Percentiles rank a stretch among this genome's conserved stretches.
Conservation (phyloP, 2,329 filamentous ascomycete species). For the Dactylonectria estremocensis region DNA sequence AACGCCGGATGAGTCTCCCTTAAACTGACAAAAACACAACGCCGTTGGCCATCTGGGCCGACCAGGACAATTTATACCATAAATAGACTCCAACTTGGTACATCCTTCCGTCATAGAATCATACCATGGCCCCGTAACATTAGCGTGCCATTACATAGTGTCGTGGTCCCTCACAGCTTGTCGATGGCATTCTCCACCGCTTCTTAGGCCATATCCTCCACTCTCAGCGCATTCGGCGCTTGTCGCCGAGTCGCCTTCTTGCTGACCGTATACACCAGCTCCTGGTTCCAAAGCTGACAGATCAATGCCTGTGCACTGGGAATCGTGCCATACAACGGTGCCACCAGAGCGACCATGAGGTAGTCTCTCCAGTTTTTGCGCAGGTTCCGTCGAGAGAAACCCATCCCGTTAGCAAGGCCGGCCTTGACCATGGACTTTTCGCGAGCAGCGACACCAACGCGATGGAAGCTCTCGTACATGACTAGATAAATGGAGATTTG, state of each 20-base stretch:
- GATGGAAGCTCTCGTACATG: conserved; percentile 79
- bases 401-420: conserved; percentile 75
- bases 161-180: neutral
- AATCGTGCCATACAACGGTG: conserved; percentile 77
- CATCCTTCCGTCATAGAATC: conserved; percentile 9
- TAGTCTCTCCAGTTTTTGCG: conserved; percentile 74
- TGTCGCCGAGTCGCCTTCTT: conserved; percentile 74
- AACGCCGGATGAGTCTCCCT: conserved; percentile 27
- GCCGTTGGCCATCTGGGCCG: conserved; percentile 1
- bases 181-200: neutral
- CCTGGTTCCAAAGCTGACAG: conserved; percentile 78
- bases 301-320: conserved; percentile 78
- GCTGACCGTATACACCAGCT: conserved; percentile 80
- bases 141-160: neutral
- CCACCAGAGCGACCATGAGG: conserved; percentile 76
- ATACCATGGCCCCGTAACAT: conserved; percentile 2
- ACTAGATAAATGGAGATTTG: conserved; percentile 75
- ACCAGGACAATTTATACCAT: conserved; percentile 14
- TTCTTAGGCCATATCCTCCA: conserved; percentile 62
- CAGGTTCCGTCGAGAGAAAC: conserved; percentile 73
- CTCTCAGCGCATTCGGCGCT: conserved; percentile 59
- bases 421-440: conserved; percentile 78
- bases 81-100: neutral
- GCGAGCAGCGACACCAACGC: conserved; percentile 71
- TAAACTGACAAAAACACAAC: conserved; percentile 12